Base-by-base conservation (phyloP, 192 early-diverging fungal species). In the Thamnidium elegans region DNA sequence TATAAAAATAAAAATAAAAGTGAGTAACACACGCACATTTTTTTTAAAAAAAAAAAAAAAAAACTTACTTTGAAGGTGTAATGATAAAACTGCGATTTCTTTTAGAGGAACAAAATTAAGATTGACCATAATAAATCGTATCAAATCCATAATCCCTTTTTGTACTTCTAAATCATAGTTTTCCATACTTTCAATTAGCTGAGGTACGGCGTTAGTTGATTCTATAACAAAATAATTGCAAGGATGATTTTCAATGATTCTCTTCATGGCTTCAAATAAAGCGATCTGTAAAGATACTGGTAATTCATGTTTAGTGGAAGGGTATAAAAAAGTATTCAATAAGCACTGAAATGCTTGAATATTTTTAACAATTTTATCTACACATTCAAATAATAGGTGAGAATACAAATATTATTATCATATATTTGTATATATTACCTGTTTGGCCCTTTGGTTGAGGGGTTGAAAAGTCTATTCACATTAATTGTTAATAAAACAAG, bases 81-180 rank as follows among this genome's bases (percentile, higher is more conserved):
- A 67, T 1, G 72, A 79, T 15, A 81, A 55, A 11, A 87, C 78
- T 13, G 79, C 80, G 21, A 83, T 64, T 34, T 84, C 81, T 32
- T 81, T 77, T 60, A 88, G 84, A 3, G 87, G 85, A 1, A 86
- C 84, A 64, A 87, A 88, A 55, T 84, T 81, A 10, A 88, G 59
- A 70, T 81, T 77, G 42, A 71, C 67, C 69, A 87, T 78, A 26
- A 84, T 77, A 67, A 76, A 86, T 8, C 67, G 62, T 14, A 88
- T 69, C 6, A 87, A 64, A 45, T 80, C 74, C 68, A 88, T 67
- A 21, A 81, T 77, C 9, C 73, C 71, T 9, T 65, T 63, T 80
- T 82, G 75, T 42, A 78, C 64, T 15, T 78, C 62, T 44, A 55
- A 26, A 45, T 76, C 69, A 62, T 76, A 81, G 1, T 26, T 71